Percentiles rank a stretch among this genome's conserved stretches.
Evolutionary conservation across 106 monocot species (phyloP).

Genomic region (Phalaenopsis aphrodite): DNA sequence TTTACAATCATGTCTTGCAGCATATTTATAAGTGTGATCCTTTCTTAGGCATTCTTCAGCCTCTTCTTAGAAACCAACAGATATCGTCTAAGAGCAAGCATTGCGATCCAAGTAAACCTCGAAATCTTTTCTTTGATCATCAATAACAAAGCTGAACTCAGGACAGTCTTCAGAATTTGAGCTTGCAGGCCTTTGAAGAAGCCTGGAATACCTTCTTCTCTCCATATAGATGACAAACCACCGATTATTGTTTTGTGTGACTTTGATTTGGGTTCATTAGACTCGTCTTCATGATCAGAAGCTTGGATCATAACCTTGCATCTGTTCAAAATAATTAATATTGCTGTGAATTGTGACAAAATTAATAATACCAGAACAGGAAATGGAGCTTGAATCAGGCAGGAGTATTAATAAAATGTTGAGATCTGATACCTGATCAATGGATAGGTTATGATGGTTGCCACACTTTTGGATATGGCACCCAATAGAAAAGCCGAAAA

Average conservation of each 20-base stretch:
- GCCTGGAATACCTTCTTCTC: constrained; percentile 14
- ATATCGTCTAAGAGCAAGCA: constrained; percentile 69
- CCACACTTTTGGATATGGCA: constrained; percentile 57
- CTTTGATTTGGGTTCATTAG: constrained; percentile 18
- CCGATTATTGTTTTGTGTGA: constrained; percentile 49
- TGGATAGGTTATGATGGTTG: constrained; percentile 65
- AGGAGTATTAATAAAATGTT: background rate
- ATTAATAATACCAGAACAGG: background rate
- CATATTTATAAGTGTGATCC: background rate
- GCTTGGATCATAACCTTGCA: constrained; percentile 98
- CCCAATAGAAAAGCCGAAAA: constrained; percentile 67
- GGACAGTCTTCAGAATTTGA: constrained; percentile 91
- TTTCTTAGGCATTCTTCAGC: constrained; percentile 22
- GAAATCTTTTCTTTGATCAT: constrained; percentile 99
- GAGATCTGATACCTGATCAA: constrained; percentile 39
- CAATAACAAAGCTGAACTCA: constrained; percentile 85
- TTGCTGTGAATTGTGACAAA: background rate
- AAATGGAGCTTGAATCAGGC: background rate
- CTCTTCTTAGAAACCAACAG: constrained; percentile 43
- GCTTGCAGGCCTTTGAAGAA: constrained; percentile 94
- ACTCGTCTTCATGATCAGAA: constrained; percentile 26
- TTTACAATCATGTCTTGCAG: background rate
- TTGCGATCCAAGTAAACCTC: constrained; percentile 63
- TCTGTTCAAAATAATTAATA: constrained; percentile 22
- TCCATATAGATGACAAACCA: constrained; percentile 29